Base-by-base conservation (phyloP, 179 eudicot species). In the Beta macrorhiza region DNA sequence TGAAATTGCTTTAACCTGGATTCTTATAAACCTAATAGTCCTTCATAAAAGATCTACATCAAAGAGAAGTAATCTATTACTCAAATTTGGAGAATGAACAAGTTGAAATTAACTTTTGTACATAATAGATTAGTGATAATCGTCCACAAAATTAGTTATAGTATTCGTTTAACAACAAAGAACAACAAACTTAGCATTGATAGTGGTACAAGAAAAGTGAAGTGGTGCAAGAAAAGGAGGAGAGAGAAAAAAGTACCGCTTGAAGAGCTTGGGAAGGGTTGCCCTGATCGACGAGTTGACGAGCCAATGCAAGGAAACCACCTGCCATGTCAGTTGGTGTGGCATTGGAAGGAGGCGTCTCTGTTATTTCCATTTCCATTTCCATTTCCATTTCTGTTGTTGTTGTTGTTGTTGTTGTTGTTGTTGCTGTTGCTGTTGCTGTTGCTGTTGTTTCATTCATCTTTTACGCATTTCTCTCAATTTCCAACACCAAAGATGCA, bases 231-330 rank as follows among this genome's bases (percentile, higher is more conserved):
- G 9, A 9, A 42, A 72, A 9, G 1, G 59, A 12, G n/a, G 65
- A 32, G 37, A n/a, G 51, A 14, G 22, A 49, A 77, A 77, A 61
- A 56, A 59, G 74, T 92, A 93, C 98, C 87, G 95, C 93, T 86
- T 92, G 93, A 44, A 93, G 97, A 77, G 98, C 93, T 65, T 93
- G 89, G 13, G 95, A 85, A 82, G 98, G 95, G 29, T 87, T 85
- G 67, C 90, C 95, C 81, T 91, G 95, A 86, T 92, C 88, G 70
- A 93, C 80, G 74, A 89, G 90, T 75, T 86, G 93, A 67, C 98
- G 92, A 67, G 97, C 97, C 82, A 81, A 69, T 53, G 86, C 44
- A 32, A 93, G 89, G 45, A 89, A 79, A 29, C 57, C 86, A 76
- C 83, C 84, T 49, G 77, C 87, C 22, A 62, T 85, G 73, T 76